A percentile compares a stretch with the other conserved stretches of the same genome.
Evolutionary conservation across 2,329 filamentous ascomycete species (phyloP).

Genomic region (Parascedosporium putredinis): DNA sequence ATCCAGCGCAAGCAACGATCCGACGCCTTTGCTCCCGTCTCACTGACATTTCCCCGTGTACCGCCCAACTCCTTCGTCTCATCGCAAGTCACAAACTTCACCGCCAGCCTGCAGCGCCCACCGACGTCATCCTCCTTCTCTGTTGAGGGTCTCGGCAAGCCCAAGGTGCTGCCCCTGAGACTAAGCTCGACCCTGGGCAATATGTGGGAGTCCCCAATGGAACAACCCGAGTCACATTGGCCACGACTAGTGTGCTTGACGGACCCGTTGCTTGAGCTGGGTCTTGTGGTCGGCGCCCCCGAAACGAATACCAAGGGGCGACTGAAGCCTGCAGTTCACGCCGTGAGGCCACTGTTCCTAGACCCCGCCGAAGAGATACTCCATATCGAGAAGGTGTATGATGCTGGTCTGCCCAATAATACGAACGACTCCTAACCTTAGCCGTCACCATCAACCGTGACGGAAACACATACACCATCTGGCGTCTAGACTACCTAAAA

Average conservation of each 20-base stretch:
- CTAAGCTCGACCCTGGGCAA: constrained; percentile 45
- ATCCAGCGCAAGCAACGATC: constrained; percentile 66
- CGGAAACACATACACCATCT: constrained; percentile 69
- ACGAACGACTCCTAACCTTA: constrained; percentile 50
- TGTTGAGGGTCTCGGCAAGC: constrained; percentile 44
- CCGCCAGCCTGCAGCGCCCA: constrained; percentile 23
- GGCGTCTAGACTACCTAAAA: constrained; percentile 69
- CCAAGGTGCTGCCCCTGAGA: constrained; percentile 42
- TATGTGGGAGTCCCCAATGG: constrained; percentile 44
- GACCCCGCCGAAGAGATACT: constrained; percentile 73
- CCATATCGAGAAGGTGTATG: constrained; percentile 61
- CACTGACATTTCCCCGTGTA: constrained; percentile 47
- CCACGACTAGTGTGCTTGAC: constrained; percentile 74
- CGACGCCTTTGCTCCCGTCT: constrained; percentile 38
- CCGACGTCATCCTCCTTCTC: constrained; percentile 31
- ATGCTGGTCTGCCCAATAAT: constrained; percentile 32
- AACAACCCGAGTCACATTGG: constrained; percentile 48
- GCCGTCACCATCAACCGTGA: constrained; percentile 74
- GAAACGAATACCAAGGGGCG: constrained; percentile 25
- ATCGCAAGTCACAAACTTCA: constrained; percentile 42
- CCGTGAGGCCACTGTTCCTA: constrained; percentile 45
- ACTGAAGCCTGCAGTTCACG: constrained; percentile 20
- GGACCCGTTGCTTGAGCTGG: constrained; percentile 77
- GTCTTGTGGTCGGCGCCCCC: constrained; percentile 60
- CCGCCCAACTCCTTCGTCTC: constrained; percentile 79